Percentiles rank a stretch among this genome's conserved stretches.
phyloP scores from a whole-genome alignment of 1,284 basidiomycete species.

The Puccinia hordei region DNA sequence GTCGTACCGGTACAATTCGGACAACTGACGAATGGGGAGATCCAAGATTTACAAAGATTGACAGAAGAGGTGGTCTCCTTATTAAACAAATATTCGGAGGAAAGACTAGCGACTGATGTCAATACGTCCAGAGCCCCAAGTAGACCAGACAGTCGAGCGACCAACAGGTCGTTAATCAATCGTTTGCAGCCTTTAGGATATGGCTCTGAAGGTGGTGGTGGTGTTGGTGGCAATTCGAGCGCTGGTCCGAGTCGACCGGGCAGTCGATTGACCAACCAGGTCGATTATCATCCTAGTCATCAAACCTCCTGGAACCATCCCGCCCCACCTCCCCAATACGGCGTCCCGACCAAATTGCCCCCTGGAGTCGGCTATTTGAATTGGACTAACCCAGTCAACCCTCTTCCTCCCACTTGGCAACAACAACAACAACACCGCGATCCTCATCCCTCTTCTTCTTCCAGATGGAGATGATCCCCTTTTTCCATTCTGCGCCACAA shows the following conservation, averaged over 20 bases:
- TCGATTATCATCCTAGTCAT: not conserved
- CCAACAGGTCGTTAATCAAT: not conserved
- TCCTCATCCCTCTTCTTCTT: conserved; percentile 8
- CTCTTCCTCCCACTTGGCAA: not conserved
- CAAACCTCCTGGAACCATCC: not conserved
- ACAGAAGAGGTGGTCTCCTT: conserved; percentile 48
- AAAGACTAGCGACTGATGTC: conserved; percentile 45
- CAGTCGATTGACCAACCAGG: conserved; percentile 42
- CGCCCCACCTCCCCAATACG: not conserved
- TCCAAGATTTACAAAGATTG: conserved; percentile 38
- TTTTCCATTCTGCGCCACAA: not conserved
- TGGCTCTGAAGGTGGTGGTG: not conserved
- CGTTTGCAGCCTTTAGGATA: conserved; percentile 11
- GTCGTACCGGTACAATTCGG: conserved; percentile 11
- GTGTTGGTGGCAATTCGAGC: conserved; percentile 10
- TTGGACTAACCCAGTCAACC: not conserved
- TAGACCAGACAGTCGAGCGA: conserved; percentile 46
- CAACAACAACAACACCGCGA: not conserved
- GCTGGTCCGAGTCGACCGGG: conserved; percentile 31
- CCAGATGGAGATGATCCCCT: not conserved
- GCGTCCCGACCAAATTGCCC: conserved; percentile 2
- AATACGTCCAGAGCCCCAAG: conserved; percentile 40
- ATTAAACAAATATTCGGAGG: conserved; percentile 45
- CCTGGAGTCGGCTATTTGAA: not conserved
- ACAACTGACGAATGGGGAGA: conserved; percentile 22